phyloP scores from a whole-genome alignment of 2,329 filamentous ascomycete genomes.

The Beauveria pseudobassiana region DNA sequence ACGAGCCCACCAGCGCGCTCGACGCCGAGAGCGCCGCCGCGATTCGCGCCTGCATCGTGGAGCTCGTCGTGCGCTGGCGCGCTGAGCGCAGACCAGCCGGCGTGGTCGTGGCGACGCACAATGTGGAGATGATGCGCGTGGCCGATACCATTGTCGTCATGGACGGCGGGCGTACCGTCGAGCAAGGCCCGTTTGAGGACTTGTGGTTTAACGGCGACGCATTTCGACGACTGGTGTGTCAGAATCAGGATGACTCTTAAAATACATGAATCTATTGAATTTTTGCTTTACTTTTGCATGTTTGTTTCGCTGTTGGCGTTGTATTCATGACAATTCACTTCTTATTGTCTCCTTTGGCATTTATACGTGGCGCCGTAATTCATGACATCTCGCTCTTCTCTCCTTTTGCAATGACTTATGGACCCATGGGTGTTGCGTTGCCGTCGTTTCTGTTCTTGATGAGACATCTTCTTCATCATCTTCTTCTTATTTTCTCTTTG shows the following conservation, averaged over 20 bases:
- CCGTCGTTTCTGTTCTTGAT: too few relatives aligned
- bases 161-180: slow-evolving; percentile 57
- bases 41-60: slow-evolving; percentile 55
- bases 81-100: slow-evolving; percentile 41
- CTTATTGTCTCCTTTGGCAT: too few relatives aligned
- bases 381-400: too few relatives aligned
- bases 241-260: slow-evolving; percentile 12
- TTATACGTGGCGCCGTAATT: too few relatives aligned
- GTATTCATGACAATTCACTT: too few relatives aligned
- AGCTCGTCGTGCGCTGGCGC: slow-evolving; percentile 35
- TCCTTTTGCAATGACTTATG: too few relatives aligned
- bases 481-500: too few relatives aligned
- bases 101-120: slow-evolving; percentile 77
- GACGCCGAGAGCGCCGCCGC: slow-evolving; percentile 60
- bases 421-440: too few relatives aligned
- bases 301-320: not conserved
- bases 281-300: not conserved
- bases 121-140: slow-evolving; percentile 76
- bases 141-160: slow-evolving; percentile 68
- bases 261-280: not conserved
- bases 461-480: too few relatives aligned
- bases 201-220: slow-evolving; percentile 40
- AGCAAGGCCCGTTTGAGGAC: slow-evolving; percentile 59
- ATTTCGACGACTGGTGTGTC: slow-evolving; percentile 41
- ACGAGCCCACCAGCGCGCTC: slow-evolving; percentile 79